A percentile compares a stretch with the other conserved stretches of the same genome.
Conservation (phyloP, 768 basidiomycete genomes). For the Trametes coccinea region DNA sequence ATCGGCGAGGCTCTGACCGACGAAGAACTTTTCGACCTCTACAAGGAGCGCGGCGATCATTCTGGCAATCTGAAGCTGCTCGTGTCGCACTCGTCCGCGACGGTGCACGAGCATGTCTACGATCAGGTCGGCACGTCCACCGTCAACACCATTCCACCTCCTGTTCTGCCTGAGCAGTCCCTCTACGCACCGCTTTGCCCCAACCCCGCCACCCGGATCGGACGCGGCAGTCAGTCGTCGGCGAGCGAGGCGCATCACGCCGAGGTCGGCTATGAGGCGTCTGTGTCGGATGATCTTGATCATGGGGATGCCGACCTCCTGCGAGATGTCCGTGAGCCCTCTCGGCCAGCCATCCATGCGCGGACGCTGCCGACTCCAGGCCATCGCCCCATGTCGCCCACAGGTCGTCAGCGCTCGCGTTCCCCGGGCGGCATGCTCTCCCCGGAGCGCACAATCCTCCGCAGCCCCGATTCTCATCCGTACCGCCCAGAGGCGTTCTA, state of each 20-base stretch:
- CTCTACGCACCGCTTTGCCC: conserved; percentile 50
- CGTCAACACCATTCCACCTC: conserved; percentile 51
- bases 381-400: conserved; percentile 41
- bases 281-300: conserved; percentile 58
- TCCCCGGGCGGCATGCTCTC: conserved; percentile 20
- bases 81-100: conserved; percentile 64
- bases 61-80: conserved; percentile 85
- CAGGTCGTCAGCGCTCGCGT: conserved; percentile 25
- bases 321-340: conserved; percentile 5
- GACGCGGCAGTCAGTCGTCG: conserved; percentile 73
- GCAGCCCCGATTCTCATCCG: neutral
- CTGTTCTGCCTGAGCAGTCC: conserved; percentile 47
- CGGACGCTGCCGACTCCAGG: conserved; percentile 32
- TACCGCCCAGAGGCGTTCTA: conserved; percentile 8
- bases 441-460: conserved; percentile 11
- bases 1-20: conserved; percentile 72
- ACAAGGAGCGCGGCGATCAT: conserved; percentile 69
- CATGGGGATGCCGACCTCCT: conserved; percentile 46
- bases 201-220: conserved; percentile 51
- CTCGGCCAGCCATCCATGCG: conserved; percentile 44
- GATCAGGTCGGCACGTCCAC: conserved; percentile 40
- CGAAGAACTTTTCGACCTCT: conserved; percentile 70
- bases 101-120: conserved; percentile 53
- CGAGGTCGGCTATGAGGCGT: conserved; percentile 67
- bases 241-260: conserved; percentile 59